Base-by-base conservation (phyloP, 2,329 filamentous ascomycete genomes). In the Aspergillus fructus region DNA sequence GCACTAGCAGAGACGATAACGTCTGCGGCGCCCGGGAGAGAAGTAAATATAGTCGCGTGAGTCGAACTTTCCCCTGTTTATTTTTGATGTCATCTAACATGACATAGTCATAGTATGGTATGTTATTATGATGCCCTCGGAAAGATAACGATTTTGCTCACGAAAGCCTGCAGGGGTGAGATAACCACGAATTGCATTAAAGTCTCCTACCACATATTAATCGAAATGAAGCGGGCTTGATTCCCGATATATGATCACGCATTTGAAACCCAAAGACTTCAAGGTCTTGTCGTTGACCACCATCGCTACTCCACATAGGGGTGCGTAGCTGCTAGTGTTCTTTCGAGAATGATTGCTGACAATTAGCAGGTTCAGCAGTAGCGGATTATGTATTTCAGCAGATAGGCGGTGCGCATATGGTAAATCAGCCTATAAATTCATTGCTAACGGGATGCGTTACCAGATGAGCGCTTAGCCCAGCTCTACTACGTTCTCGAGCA, bases 271-370 rank as follows among this genome's bases (percentile, higher is more conserved):
- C 9, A 74, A 76, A 3, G 84, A 87, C 50, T 90, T 96, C 62
- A 91, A 90, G 69, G 89, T 96, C 58, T 80, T 92, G 39, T 87
- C 84, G 0, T 70, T 88, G 62, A 87, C 85, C 0, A 87, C 85
- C 0, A 81, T 88, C 56, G 84, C 85, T 3, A 83, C 82, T 13
- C 85, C 85, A 1, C 85, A 88, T 72, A 73, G 80, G 71, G 76
- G 82, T 82, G 46, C 37, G 68, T 59, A 15, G 9, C 7, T 4
- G 2, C 13, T 12, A 5, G 8, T 9, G 4, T 30, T 30, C 13
- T 27, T 33, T 4, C 4, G 33, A 27, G 11, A 30, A 59, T 13
- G n/a, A 4, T 19, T 5, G 41, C 64, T 69, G 45, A 68, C 5
- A 23, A 15, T 5, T 39, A 21, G 21, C 47, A 72, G 83, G 84